phyloP scores from a whole-genome alignment of 176 grass and related monocot genomes.

The Musa schizocarpa region DNA sequence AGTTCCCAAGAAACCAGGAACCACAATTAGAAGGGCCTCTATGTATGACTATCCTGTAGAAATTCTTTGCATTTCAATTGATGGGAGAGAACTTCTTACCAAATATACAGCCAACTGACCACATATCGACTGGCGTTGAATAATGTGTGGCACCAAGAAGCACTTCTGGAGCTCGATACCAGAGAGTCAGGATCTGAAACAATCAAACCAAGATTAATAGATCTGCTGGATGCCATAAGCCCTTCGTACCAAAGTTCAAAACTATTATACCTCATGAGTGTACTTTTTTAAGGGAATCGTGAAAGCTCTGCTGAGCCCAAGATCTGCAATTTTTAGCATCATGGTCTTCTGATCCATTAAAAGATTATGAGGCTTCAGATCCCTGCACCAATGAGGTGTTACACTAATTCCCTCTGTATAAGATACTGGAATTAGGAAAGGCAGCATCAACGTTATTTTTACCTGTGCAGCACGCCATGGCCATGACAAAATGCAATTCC shows the following conservation, averaged over 20 bases:
- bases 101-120: slow-evolving; percentile 93
- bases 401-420: not conserved
- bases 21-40: not conserved
- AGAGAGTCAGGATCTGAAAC: slow-evolving; percentile 80
- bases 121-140: slow-evolving; percentile 81
- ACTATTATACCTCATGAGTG: slow-evolving; percentile 62
- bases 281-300: slow-evolving; percentile 78
- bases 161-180: slow-evolving; percentile 90
- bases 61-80: not conserved
- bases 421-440: not conserved
- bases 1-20: not conserved
- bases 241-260: too few relatives aligned
- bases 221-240: too few relatives aligned
- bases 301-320: slow-evolving; percentile 75
- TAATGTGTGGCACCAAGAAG: slow-evolving; percentile 78
- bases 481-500: slow-evolving; percentile 74
- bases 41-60: too few relatives aligned
- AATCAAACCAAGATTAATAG: not conserved
- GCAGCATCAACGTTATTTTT: not conserved
- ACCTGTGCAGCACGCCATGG: slow-evolving; percentile 75
- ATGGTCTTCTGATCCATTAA: slow-evolving; percentile 91
- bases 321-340: slow-evolving; percentile 86
- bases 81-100: slow-evolving; percentile 27
- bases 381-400: slow-evolving; percentile 13
- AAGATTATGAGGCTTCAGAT: slow-evolving; percentile 90